Conservation (phyloP, 2,329 filamentous ascomycete genomes). For the Coniochaeta pulveracea region DNA sequence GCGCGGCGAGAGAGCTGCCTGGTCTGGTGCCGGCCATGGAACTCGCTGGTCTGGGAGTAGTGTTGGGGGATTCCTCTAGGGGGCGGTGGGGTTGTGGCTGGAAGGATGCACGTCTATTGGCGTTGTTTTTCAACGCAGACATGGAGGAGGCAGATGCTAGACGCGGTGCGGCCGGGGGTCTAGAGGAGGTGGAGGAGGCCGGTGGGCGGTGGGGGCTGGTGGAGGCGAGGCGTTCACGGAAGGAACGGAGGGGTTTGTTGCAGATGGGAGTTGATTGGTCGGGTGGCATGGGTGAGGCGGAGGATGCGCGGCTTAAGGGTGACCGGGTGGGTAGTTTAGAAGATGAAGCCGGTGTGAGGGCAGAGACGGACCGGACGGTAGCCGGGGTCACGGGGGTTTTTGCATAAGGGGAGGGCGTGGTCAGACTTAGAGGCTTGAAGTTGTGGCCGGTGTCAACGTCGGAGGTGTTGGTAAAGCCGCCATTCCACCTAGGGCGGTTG, state of each 20-base stretch:
- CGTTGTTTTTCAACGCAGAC: constrained; percentile 25
- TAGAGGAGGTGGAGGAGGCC: constrained; percentile 31
- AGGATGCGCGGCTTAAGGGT: constrained; percentile 31
- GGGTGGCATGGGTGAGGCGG: constrained; percentile 35
- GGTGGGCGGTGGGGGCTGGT: constrained; percentile 34
- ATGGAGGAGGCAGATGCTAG: constrained; percentile 31
- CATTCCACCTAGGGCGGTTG: constrained; percentile 63
- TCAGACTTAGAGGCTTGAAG: constrained; percentile 51
- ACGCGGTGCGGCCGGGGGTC: constrained; percentile 25
- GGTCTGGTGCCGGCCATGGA: constrained; percentile 40
- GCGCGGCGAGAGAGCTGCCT: too few species aligned
- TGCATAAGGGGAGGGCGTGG: constrained; percentile 46
- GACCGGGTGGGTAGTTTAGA: constrained; percentile 41
- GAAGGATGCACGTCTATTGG: constrained; percentile 39
- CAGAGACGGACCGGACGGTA: constrained; percentile 26
- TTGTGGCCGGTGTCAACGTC: constrained; percentile 57
- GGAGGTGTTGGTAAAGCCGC: constrained; percentile 50
- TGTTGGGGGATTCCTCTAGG: constrained; percentile 13
- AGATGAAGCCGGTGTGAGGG: constrained; percentile 27
- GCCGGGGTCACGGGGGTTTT: constrained; percentile 27
- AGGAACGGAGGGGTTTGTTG: constrained; percentile 21
- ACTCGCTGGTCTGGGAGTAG: constrained; percentile 37
- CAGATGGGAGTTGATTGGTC: constrained; percentile 11
- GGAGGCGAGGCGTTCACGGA: constrained; percentile 40
- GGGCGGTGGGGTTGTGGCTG: constrained; percentile 31